Percentiles rank a stretch among this genome's conserved stretches.
Evolutionary conservation across 2,329 filamentous ascomycete species (phyloP).

Genomic region (Rhynchosporium secalis): DNA sequence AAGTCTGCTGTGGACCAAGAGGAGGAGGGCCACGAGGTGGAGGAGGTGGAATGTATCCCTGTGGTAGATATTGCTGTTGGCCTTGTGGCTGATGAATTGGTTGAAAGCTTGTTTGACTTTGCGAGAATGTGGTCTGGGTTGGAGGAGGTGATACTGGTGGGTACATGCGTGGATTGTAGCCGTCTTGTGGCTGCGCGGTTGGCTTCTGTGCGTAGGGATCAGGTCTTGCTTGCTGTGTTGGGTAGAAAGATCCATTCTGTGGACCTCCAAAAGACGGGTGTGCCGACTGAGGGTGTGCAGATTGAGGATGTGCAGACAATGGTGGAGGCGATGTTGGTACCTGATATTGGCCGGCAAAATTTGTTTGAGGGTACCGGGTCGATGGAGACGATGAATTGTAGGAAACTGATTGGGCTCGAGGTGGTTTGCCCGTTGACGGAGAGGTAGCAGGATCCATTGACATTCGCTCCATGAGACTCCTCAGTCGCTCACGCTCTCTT

Average conservation of each 20-base stretch:
- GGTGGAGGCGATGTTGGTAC: conserved; percentile 56
- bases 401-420: conserved; percentile 36
- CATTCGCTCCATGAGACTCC: conserved; percentile 93
- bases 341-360: conserved; percentile 59
- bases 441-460: conserved; percentile 68
- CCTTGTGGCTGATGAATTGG: conserved; percentile 38
- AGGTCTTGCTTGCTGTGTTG: conserved; percentile 36
- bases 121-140: conserved; percentile 48
- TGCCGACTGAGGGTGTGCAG: conserved; percentile 43
- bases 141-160: conserved; percentile 60
- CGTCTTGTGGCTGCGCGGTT: conserved; percentile 53
- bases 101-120: conserved; percentile 35
- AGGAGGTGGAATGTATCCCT: conserved; percentile 66
- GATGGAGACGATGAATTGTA: conserved; percentile 42
- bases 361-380: conserved; percentile 54
- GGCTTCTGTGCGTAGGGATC: conserved; percentile 50
- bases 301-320: conserved; percentile 38
- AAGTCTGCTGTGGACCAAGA: conserved; percentile 51
- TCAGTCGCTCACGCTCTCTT: conserved; percentile 79
- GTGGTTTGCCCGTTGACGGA: conserved; percentile 44
- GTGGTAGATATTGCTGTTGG: conserved; percentile 51
- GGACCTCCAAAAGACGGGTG: conserved; percentile 48
- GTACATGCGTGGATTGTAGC: conserved; percentile 44
- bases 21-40: conserved; percentile 65
- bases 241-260: conserved; percentile 39